These are phyloP conservation scores for Salix dunnii DNA, from an alignment of 345 rosid genomes.

Conservation along the genomic window DNA sequence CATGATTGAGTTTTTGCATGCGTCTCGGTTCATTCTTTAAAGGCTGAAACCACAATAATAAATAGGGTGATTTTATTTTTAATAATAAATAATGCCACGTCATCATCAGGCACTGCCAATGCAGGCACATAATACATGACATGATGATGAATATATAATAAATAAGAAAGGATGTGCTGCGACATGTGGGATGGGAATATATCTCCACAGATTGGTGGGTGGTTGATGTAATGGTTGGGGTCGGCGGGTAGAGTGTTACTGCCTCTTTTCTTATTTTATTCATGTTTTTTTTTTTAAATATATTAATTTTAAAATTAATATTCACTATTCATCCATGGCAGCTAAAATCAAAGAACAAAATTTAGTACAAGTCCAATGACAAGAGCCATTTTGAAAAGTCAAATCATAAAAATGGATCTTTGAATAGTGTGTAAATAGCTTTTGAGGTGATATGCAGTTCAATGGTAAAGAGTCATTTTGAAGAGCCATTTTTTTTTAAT, in stretches of 20 bases:
- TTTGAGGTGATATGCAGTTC: too few relatives aligned
- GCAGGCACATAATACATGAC: background rate
- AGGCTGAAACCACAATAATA: conserved; percentile 26
- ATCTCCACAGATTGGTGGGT: conserved; percentile 20
- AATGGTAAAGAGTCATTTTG: too few relatives aligned
- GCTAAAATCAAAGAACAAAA: too few relatives aligned
- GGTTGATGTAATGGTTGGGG: conserved; percentile 25
- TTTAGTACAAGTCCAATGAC: too few relatives aligned
- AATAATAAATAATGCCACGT: background rate
- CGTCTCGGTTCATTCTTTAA: conserved; percentile 52
- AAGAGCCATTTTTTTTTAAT: too few relatives aligned
- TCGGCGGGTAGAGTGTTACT: conserved; percentile 21
- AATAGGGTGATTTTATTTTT: background rate
- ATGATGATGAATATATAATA: background rate
- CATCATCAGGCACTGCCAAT: background rate
- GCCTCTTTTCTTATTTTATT: too few relatives aligned
- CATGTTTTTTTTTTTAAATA: too few relatives aligned
- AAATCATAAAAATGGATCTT: too few relatives aligned
- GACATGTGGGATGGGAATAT: conserved; percentile 14
- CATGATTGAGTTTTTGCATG: conserved; percentile 78
- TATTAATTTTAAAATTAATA: too few relatives aligned
- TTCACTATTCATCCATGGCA: too few relatives aligned
- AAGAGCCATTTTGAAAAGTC: too few relatives aligned
- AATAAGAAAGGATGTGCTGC: conserved; percentile 4
- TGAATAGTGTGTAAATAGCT: too few relatives aligned